Percentiles rank a stretch among this genome's conserved stretches.
These are phyloP conservation scores for Myxozyma sirexii DNA, from an alignment of 805 yeast genomes.

Conservation along the genomic window DNA sequence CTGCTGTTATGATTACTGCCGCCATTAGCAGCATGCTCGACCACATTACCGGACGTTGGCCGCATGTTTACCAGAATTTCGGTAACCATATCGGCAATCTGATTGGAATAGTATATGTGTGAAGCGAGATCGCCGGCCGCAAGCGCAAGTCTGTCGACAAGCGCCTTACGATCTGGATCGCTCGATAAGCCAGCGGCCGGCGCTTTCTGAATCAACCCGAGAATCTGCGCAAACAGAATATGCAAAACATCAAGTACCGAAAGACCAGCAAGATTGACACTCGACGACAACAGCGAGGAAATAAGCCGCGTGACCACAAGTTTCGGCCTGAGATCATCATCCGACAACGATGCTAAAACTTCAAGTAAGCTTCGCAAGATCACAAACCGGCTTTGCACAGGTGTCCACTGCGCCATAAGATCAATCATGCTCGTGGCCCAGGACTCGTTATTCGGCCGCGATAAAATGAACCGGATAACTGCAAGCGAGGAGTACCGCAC, in stretches of 20 bases:
- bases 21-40: neutral
- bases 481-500: constrained; percentile 59
- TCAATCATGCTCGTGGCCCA: constrained; percentile 66
- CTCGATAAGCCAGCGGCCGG: neutral
- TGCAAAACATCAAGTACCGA: constrained; percentile 71
- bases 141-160: constrained; percentile 52
- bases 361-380: constrained; percentile 50
- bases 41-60: neutral
- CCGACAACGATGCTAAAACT: constrained; percentile 24
- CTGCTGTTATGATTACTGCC: neutral
- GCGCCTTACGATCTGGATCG: constrained; percentile 26
- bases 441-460: constrained; percentile 35
- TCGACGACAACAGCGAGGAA: constrained; percentile 67
- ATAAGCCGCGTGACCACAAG: constrained; percentile 51
- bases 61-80: constrained; percentile 52
- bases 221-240: constrained; percentile 21
- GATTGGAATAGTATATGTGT: constrained; percentile 85
- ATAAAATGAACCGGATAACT: constrained; percentile 52
- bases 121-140: constrained; percentile 71
- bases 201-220: constrained; percentile 45
- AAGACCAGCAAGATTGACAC: constrained; percentile 82
- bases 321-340: constrained; percentile 39
- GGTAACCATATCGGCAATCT: constrained; percentile 75
- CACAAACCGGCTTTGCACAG: constrained; percentile 73
- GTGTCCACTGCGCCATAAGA: constrained; percentile 73